These are phyloP conservation scores for Penicillium sclerotigenum DNA, from an alignment of 2,329 filamentous ascomycete species.

Conservation along the genomic window DNA sequence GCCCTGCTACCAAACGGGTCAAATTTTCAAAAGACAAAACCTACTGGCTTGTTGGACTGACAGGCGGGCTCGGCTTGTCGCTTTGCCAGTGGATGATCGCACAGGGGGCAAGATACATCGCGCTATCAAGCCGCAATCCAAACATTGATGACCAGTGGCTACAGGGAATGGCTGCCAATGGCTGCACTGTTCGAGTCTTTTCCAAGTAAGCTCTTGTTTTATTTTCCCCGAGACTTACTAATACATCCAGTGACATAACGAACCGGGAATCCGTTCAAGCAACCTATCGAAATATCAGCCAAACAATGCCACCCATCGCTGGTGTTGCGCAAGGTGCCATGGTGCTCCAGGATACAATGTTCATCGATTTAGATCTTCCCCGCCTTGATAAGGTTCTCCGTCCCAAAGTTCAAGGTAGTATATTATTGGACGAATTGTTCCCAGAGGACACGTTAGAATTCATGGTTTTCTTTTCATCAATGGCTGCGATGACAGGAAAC, in stretches of 20 bases:
- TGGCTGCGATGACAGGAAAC: slow-evolving; percentile 35
- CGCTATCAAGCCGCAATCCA: slow-evolving; percentile 31
- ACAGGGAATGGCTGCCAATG: slow-evolving; percentile 11
- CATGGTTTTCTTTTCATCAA: slow-evolving; percentile 44
- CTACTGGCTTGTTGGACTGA: slow-evolving; percentile 32
- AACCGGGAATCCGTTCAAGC: slow-evolving; percentile 23
- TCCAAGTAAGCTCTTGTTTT: slow-evolving; percentile 16
- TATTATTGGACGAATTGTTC: slow-evolving; percentile 22
- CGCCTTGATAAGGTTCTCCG: slow-evolving; percentile 32
- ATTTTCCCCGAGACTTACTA: not conserved
- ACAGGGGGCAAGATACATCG: slow-evolving; percentile 27
- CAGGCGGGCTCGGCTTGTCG: slow-evolving; percentile 28
- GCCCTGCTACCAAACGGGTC: slow-evolving; percentile 16
- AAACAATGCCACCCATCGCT: slow-evolving; percentile 34
- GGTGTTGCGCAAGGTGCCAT: slow-evolving; percentile 40
- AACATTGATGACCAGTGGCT: slow-evolving; percentile 26
- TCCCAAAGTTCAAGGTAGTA: slow-evolving; percentile 33
- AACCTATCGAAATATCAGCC: slow-evolving; percentile 24
- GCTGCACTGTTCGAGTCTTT: slow-evolving; percentile 21
- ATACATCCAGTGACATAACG: slow-evolving; percentile 18
- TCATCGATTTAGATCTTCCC: slow-evolving; percentile 24
- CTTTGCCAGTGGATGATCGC: slow-evolving; percentile 31
- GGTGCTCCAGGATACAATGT: slow-evolving; percentile 31
- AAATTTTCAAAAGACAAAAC: slow-evolving; percentile 30
- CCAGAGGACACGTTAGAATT: slow-evolving; percentile 40